Conservation (phyloP, 2,329 filamentous ascomycete species). For the Microdochium bolleyi region DNA sequence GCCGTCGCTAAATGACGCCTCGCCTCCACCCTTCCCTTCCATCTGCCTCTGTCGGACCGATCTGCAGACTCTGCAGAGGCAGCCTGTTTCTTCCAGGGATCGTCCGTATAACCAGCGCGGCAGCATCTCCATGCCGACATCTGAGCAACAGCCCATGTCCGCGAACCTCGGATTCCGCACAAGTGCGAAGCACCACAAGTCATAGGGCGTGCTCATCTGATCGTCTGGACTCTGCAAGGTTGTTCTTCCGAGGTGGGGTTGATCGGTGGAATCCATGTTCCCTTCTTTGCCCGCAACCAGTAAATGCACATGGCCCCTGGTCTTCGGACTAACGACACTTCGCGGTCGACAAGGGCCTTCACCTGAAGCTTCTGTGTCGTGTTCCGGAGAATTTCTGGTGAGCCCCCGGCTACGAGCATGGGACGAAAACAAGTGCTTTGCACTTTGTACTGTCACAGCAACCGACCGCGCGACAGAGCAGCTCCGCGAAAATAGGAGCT, state of each 20-base stretch:
- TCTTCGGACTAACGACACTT: neutral
- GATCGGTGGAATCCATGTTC: neutral
- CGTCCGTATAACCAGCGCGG: neutral
- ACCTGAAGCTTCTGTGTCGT: neutral
- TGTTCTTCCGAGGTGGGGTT: neutral
- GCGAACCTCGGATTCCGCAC: neutral
- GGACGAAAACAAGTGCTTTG: too few species aligned
- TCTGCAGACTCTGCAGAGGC: neutral
- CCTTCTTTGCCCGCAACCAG: neutral
- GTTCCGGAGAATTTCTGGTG: neutral
- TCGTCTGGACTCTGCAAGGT: too few species aligned
- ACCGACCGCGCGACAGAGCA: too few species aligned
- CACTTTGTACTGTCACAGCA: too few species aligned
- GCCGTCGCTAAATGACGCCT: too few species aligned
- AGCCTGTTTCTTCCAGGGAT: too few species aligned
- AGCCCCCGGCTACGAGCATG: neutral
- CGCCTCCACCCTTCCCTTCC: neutral
- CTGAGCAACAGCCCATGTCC: neutral
- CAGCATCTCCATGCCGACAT: neutral
- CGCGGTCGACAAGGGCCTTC: neutral
- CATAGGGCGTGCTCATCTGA: neutral
- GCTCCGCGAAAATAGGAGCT: too few species aligned
- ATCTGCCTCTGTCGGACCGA: neutral
- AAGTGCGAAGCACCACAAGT: neutral
- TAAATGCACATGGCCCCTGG: neutral